Conservation (phyloP, 129 eudicot genomes). For the Lactuca sativa region DNA sequence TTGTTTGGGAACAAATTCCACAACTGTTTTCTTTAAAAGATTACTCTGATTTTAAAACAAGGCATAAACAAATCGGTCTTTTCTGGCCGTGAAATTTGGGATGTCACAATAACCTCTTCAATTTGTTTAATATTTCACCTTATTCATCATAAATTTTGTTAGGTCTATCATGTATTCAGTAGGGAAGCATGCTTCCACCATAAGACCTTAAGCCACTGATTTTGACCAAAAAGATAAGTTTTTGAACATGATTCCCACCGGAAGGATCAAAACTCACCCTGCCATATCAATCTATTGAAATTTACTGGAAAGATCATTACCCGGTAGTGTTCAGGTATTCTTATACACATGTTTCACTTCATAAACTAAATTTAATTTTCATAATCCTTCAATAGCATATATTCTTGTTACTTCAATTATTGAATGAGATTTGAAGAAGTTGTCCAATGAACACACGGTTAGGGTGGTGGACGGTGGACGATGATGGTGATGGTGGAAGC, state of each 20-base stretch:
- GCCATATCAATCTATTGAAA: slow-evolving; percentile 80
- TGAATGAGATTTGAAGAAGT: slow-evolving; percentile 71
- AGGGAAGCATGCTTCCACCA: slow-evolving; percentile 72
- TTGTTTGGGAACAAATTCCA: no score
- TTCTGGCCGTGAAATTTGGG: no score
- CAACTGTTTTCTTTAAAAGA: no score
- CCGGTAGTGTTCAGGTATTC: slow-evolving; percentile 88
- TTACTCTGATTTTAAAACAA: no score
- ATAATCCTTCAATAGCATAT: not conserved
- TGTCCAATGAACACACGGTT: slow-evolving; percentile 16
- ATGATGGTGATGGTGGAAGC: no score
- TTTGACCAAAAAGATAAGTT: slow-evolving; percentile 88
- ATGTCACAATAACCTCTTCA: not conserved
- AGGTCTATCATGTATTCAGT: slow-evolving; percentile 62
- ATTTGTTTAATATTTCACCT: not conserved
- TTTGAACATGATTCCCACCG: slow-evolving; percentile 85
- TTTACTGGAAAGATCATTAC: slow-evolving; percentile 94
- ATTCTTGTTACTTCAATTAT: not conserved
- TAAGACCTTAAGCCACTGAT: slow-evolving; percentile 64
- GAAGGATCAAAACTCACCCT: slow-evolving; percentile 92
- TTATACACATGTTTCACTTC: not conserved
- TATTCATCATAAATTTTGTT: not conserved
- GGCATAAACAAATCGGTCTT: no score
- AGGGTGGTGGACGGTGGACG: no score
- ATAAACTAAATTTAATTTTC: not conserved